phyloP scores from a whole-genome alignment of 2,329 filamentous ascomycete genomes.

The Xylariaceae sp. region DNA sequence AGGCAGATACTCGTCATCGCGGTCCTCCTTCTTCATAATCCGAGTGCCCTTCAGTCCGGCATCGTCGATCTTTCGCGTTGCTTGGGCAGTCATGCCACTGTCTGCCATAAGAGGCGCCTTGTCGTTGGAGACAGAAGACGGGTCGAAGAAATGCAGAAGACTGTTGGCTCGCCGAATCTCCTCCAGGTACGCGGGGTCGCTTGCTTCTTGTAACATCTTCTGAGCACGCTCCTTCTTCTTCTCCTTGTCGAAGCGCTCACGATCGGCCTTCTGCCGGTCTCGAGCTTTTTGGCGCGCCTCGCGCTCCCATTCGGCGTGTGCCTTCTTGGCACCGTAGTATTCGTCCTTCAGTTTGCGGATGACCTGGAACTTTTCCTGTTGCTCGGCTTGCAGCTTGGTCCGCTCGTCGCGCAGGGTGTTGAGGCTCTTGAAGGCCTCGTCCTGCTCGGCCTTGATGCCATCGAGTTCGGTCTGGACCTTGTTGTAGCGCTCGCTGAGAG shows the following conservation, averaged over 20 bases:
- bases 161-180: conserved; percentile 86
- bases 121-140: conserved; percentile 55
- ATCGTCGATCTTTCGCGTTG: conserved; percentile 77
- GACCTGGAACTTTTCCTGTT: conserved; percentile 76
- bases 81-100: conserved; percentile 69
- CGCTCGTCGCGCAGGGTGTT: conserved; percentile 79
- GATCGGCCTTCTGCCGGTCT: conserved; percentile 76
- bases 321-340: conserved; percentile 75
- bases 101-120: conserved; percentile 57
- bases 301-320: conserved; percentile 75
- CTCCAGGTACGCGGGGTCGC: conserved; percentile 80
- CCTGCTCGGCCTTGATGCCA: conserved; percentile 83
- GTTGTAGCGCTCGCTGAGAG: conserved; percentile 78
- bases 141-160: conserved; percentile 87
- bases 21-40: conserved; percentile 77
- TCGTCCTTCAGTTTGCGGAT: conserved; percentile 85
- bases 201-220: conserved; percentile 71
- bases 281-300: conserved; percentile 69
- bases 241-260: conserved; percentile 63
- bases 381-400: conserved; percentile 72
- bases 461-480: conserved; percentile 84
- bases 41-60: conserved; percentile 78
- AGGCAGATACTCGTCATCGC: conserved; percentile 78
- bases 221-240: conserved; percentile 70
- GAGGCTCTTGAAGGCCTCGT: conserved; percentile 82